Percentiles rank a stretch among this genome's conserved stretches.
These are phyloP conservation scores for Tricholoma flavovirens DNA, from an alignment of 768 basidiomycete species.

Conservation along the genomic window DNA sequence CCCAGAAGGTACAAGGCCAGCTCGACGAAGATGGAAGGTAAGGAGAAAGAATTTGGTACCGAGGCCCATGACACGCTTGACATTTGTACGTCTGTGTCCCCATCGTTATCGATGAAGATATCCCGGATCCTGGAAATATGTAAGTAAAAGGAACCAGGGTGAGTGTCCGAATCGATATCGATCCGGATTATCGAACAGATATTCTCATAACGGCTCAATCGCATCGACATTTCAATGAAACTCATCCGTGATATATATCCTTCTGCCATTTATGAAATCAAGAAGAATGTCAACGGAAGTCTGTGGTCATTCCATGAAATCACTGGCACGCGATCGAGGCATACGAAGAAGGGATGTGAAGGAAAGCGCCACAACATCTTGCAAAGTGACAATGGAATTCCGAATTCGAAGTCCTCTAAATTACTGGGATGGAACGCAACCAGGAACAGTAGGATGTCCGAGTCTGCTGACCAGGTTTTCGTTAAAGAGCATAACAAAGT, in stretches of 20 bases:
- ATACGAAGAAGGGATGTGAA: background rate
- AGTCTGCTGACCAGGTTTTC: no score
- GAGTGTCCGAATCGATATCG: background rate
- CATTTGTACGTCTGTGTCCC: background rate
- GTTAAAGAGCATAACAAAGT: no score
- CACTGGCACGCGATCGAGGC: background rate
- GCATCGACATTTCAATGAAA: background rate
- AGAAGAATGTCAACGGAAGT: background rate
- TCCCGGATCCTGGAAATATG: background rate
- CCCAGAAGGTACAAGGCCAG: background rate
- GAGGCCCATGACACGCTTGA: background rate
- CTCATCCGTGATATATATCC: background rate
- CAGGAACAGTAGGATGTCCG: no score
- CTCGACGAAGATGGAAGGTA: background rate
- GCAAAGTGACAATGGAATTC: no score
- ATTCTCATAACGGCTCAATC: background rate
- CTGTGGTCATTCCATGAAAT: background rate
- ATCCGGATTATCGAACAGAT: background rate
- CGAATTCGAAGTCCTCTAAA: no score
- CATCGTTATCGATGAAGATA: background rate
- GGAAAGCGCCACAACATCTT: no score
- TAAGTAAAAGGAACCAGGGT: background rate
- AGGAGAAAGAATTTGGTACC: background rate
- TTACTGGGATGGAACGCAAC: no score
- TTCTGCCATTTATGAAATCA: background rate